phyloP scores from a whole-genome alignment of 2,329 filamentous ascomycete species.

The Coniochaeta sp. region DNA sequence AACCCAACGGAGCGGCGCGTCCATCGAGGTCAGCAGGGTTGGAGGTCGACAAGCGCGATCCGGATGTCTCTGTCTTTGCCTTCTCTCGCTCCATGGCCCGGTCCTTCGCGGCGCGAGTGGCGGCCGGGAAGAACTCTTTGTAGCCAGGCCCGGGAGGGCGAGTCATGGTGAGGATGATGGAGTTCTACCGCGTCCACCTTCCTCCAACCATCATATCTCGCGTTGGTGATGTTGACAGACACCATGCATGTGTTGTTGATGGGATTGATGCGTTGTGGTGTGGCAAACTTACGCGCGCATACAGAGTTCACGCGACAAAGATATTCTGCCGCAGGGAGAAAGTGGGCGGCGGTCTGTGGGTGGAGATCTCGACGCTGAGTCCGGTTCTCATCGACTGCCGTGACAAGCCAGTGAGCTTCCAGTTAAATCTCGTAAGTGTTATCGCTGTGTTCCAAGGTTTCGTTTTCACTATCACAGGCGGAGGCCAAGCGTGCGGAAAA shows the following conservation, averaged over 20 bases:
- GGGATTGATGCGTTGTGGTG: constrained; percentile 3
- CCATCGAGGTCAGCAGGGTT: constrained; percentile 15
- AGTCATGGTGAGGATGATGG: constrained; percentile 59
- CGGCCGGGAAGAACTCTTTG: constrained; percentile 79
- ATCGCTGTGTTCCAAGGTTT: neutral
- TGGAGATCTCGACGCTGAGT: neutral
- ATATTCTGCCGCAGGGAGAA: constrained; percentile 3
- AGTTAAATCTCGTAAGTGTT: neutral
- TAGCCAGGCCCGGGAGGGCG: constrained; percentile 70
- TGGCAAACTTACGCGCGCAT: constrained; percentile 16
- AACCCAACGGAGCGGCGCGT: constrained; percentile 12
- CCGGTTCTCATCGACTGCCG: neutral
- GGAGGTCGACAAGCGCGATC: constrained; percentile 16
- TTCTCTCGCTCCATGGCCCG: constrained; percentile 54
- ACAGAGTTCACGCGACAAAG: constrained; percentile 33
- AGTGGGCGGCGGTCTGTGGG: constrained; percentile 2
- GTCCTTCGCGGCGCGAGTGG: constrained; percentile 57
- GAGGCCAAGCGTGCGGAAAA: neutral
- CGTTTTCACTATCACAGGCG: neutral
- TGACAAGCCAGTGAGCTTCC: neutral
- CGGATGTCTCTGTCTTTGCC: constrained; percentile 40
- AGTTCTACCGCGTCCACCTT: constrained; percentile 44
- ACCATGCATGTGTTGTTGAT: constrained; percentile 27
- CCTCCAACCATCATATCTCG: constrained; percentile 50
- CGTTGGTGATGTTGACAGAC: constrained; percentile 20